These are phyloP conservation scores for Gastrolobium villosum DNA, from an alignment of 306 rosid genomes.

Conservation along the genomic window DNA sequence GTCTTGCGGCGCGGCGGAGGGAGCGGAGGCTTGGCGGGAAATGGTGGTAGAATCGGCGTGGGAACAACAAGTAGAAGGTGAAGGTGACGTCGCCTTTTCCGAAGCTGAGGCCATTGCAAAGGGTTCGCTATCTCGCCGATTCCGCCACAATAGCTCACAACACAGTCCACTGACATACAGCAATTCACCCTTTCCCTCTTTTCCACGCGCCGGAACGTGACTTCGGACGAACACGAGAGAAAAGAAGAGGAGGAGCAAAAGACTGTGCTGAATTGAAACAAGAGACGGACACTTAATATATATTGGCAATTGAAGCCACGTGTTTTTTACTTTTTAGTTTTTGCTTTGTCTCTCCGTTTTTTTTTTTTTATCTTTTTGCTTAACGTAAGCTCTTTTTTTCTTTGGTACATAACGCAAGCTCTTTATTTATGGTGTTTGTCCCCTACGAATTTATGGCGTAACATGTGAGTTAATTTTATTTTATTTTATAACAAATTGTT, in stretches of 20 bases:
- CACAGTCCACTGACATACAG: constrained; percentile 84
- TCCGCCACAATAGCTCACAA: constrained; percentile 64
- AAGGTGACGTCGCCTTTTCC: constrained; percentile 84
- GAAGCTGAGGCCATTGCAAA: constrained; percentile 94
- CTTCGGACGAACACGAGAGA: not conserved
- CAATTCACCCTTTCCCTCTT: constrained; percentile 43
- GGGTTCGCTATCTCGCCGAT: constrained; percentile 76
- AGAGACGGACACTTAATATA: not conserved
- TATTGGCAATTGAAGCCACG: not conserved
- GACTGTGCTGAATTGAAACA: not conserved
- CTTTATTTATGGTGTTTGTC: too few relatives aligned
- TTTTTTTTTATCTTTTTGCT: not conserved
- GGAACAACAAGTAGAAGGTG: constrained; percentile 57
- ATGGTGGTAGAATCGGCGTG: constrained; percentile 37
- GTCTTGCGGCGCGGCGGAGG: constrained; percentile 42
- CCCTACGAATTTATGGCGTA: too few relatives aligned
- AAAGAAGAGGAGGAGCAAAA: not conserved
- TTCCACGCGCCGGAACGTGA: constrained; percentile 37
- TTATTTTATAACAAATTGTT: too few relatives aligned
- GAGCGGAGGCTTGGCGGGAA: constrained; percentile 41
- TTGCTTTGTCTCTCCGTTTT: not conserved
- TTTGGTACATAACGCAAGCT: too few relatives aligned
- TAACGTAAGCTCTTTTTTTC: not conserved
- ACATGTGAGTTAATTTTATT: too few relatives aligned
- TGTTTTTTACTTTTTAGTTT: not conserved